Percentiles rank a stretch among this genome's conserved stretches.
phyloP scores from a whole-genome alignment of 1,139 yeast species.

The Zygosaccharomyces sapae region DNA sequence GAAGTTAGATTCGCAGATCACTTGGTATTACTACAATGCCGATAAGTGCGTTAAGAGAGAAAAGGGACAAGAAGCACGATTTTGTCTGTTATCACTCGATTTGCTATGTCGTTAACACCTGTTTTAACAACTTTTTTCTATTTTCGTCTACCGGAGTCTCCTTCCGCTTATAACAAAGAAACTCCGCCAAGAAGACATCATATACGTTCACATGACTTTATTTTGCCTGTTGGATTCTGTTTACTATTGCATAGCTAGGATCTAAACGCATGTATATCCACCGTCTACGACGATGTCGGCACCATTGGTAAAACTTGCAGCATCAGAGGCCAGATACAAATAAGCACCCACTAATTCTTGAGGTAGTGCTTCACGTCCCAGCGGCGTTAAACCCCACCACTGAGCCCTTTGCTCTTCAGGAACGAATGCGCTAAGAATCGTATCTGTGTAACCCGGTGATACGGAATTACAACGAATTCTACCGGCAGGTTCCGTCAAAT shows the following conservation, averaged over 20 bases:
- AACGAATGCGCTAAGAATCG: constrained; percentile 65
- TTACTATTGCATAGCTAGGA: background rate
- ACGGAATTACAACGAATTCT: constrained; percentile 55
- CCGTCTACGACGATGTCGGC: constrained; percentile 79
- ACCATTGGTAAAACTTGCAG: constrained; percentile 80
- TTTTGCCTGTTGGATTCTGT: too few species aligned
- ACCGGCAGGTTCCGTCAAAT: constrained; percentile 56
- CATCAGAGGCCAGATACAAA: constrained; percentile 77
- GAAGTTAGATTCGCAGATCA: too few species aligned
- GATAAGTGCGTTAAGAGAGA: too few species aligned
- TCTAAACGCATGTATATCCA: constrained; percentile 47
- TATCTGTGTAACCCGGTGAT: constrained; percentile 81
- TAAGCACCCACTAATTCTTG: constrained; percentile 84
- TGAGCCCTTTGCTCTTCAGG: constrained; percentile 49
- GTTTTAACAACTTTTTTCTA: too few species aligned
- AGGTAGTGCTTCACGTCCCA: constrained; percentile 77
- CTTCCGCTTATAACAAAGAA: too few species aligned
- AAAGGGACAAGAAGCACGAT: too few species aligned
- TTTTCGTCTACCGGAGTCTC: too few species aligned
- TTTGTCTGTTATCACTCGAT: too few species aligned
- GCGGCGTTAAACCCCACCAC: constrained; percentile 72
- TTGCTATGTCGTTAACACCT: too few species aligned
- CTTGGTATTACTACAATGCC: too few species aligned
- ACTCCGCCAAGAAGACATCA: too few species aligned
- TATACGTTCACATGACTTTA: too few species aligned